phyloP scores from a whole-genome alignment of 2,329 filamentous ascomycete species.

The Aspergillus ibericus region DNA sequence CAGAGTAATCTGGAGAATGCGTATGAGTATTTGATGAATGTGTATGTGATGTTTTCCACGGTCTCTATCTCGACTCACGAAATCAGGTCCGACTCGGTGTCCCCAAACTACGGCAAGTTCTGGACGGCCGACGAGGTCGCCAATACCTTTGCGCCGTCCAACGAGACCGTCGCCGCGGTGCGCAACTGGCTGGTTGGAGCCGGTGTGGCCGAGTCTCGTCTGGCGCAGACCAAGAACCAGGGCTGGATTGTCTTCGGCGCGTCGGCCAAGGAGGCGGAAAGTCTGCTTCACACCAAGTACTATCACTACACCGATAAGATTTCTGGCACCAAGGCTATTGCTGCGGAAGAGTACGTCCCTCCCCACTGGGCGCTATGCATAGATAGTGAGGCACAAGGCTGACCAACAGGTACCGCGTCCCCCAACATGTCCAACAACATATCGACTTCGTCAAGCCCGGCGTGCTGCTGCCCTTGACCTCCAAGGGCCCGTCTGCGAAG shows the following conservation, averaged over 20 bases:
- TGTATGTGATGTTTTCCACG: slow-evolving; percentile 20
- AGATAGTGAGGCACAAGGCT: too few relatives aligned
- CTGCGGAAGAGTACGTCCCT: slow-evolving; percentile 40
- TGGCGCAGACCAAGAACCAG: slow-evolving; percentile 32
- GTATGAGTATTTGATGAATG: slow-evolving; percentile 33
- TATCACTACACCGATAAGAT: slow-evolving; percentile 38
- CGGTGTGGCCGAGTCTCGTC: slow-evolving; percentile 25
- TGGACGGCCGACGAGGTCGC: slow-evolving; percentile 33
- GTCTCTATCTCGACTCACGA: too few relatives aligned
- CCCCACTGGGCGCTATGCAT: rapidly evolving
- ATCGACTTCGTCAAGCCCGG: slow-evolving; percentile 9
- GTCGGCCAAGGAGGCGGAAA: slow-evolving; percentile 38
- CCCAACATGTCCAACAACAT: not conserved
- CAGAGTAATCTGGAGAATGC: slow-evolving; percentile 30
- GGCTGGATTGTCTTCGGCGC: slow-evolving; percentile 46
- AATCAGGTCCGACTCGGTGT: slow-evolving; percentile 37
- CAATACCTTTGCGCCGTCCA: slow-evolving; percentile 37
- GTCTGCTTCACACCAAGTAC: slow-evolving; percentile 42
- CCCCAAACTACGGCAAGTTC: slow-evolving; percentile 37
- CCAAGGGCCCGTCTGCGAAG: not conserved
- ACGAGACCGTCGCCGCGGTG: slow-evolving; percentile 30
- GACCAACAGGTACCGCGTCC: not conserved
- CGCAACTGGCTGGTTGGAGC: slow-evolving; percentile 29
- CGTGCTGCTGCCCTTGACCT: not conserved
- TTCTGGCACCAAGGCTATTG: slow-evolving; percentile 35